Evolutionary conservation across 768 basidiomycete genomes (phyloP), one percentile per base, ranked within the genome.

Genomic region (Lactarius psammicola): DNA sequence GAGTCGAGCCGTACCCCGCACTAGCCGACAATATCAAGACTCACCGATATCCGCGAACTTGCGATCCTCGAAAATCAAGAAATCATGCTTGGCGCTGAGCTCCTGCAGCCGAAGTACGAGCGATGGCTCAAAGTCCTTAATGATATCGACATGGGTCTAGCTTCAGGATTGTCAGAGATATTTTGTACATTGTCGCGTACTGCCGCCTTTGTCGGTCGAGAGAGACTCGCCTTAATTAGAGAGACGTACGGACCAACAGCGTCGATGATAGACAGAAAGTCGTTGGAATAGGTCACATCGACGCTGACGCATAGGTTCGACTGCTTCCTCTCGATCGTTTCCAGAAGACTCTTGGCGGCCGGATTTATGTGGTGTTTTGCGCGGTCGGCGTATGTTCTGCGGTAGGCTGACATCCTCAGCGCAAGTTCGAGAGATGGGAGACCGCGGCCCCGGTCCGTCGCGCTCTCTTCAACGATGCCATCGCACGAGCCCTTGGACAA

Each of bases 41-140:
- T 72, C 68, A 95, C 96, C 96, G 60, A 99, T 98, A 76, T 99
- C 97, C 4, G 97, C 96, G 72, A 99, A 99, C 77, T 99, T 99
- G 69, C 97, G 83, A 79, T 99, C 97, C 79, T 98, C 97, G 71
- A 98, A 99, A 71, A 98, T 95, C 60, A 96, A 76, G 78, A 98
- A 99, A 72, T 97, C 93, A 68, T 97, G 87, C 74, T 90, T 88
- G 55, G 77, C 72, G 72, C 89, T 87, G 8, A 98, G 84, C 40
- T 81, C 80, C 66, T 86, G 82, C 49, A 99, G 81, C 53, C 82
- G 80, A 49, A 85, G 79, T 63, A 95, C 85, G 55, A 98, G 77
- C 8, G 82, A 82, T 11, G 79, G 76, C 54, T 94, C 86, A 75
- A 94, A 98, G 78, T 98, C 95, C 70, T 94, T 89, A 63, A 99